Evolutionary conservation across 2,329 filamentous ascomycete species (phyloP).

Genomic region (Alternaria brassicicola): DNA sequence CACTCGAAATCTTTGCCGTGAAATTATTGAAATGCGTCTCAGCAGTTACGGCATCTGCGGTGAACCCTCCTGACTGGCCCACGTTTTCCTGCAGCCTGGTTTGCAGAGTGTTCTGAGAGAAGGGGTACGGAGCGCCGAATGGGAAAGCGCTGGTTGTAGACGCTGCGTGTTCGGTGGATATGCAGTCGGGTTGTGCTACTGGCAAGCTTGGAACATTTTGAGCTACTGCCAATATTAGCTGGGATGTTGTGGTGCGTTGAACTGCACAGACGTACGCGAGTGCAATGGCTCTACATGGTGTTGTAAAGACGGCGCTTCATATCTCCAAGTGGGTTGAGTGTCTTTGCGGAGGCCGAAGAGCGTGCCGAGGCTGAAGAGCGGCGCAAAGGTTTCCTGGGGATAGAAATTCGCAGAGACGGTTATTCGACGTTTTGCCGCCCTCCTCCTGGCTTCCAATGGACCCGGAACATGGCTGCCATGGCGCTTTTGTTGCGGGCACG

Average conservation of each 20-base stretch:
- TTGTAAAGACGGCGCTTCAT: constrained; percentile 41
- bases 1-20: constrained; percentile 8
- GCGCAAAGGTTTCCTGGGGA: constrained; percentile 28
- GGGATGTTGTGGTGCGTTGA: neutral
- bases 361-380: constrained; percentile 36
- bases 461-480: constrained; percentile 67
- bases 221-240: constrained; percentile 8
- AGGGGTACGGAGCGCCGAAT: constrained; percentile 3
- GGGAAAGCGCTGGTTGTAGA: neutral
- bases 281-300: constrained; percentile 16
- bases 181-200: neutral
- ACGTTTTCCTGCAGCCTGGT: neutral
- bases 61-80: neutral
- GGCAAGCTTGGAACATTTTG: neutral
- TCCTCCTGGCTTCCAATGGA: constrained; percentile 65
- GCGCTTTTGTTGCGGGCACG: constrained; percentile 55
- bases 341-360: constrained; percentile 36
- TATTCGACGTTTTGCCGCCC: constrained; percentile 63
- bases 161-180: neutral
- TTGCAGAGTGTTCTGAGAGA: constrained; percentile 2
- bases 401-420: constrained; percentile 53
- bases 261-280: constrained; percentile 24
- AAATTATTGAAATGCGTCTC: constrained; percentile 18
- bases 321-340: constrained; percentile 39
- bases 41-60: neutral